phyloP scores from a whole-genome alignment of 164 flowering plant species.

The Stephania japonica region DNA sequence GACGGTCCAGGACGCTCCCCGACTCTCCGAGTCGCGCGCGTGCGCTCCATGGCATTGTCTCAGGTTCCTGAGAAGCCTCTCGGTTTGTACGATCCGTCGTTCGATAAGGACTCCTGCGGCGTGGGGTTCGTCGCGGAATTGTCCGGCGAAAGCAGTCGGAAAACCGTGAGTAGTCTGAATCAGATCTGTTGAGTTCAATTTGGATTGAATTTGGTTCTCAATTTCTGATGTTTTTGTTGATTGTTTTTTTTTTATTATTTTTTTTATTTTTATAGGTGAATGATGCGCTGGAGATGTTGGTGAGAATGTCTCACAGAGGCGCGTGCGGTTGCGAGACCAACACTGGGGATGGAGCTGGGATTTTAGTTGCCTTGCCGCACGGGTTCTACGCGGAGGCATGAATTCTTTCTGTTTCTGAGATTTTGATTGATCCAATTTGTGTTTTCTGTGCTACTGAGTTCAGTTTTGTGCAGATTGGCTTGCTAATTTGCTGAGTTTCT shows the following conservation, averaged over 20 bases:
- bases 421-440: background rate
- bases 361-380: constrained; percentile 92
- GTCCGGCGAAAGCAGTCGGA: constrained; percentile 81
- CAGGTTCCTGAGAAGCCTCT: constrained; percentile 90
- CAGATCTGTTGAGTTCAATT: no score
- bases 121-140: constrained; percentile 97
- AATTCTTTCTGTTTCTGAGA: background rate
- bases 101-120: constrained; percentile 97
- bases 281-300: constrained; percentile 92
- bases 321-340: constrained; percentile 98
- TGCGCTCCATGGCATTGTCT: constrained; percentile 50
- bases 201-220: no score
- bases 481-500: constrained; percentile 3
- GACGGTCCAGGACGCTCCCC: constrained; percentile 69
- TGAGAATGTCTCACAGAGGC: constrained; percentile 94
- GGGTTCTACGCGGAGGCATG: constrained; percentile 62
- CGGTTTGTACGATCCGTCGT: constrained; percentile 80
- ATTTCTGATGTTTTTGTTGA: background rate
- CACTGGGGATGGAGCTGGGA: constrained; percentile 99
- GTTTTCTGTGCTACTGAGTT: background rate
- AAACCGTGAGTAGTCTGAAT: constrained; percentile 45
- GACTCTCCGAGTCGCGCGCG: constrained; percentile 45
- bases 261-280: constrained; percentile 40
- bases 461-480: background rate
- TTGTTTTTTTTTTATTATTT: background rate